Base-by-base conservation (phyloP, 768 basidiomycete species). In the Tricholoma matsutake region DNA sequence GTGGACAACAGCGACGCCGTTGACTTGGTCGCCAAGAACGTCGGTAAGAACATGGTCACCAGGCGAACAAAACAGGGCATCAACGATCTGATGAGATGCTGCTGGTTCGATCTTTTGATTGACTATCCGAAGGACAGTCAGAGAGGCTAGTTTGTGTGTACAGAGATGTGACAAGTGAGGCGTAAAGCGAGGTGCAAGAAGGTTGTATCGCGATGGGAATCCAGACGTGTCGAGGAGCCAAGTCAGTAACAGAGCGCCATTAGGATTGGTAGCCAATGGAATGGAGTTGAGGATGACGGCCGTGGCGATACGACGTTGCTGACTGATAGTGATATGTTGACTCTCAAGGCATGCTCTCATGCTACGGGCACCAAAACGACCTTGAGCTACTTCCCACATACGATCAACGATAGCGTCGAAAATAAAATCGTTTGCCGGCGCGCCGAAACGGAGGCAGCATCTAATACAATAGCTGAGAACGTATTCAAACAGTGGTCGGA, bases 331-430 rank as follows among this genome's bases (percentile, higher is more conserved):
- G 47, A 96, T 91, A 68, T 91, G 86, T 34, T 91, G 86, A 72
- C 88, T 95, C 74, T 98, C 97, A 18, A 98, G 82, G 72, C 96
- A 97, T 10, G 97, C 96, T 64, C 96, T 85, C 91, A 98, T 96
- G 71, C 95, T 96, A 54, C 97, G 89, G 51, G 97, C 97, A 57
- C 97, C 97, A 68, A 97, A 99, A 34, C 97, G 88, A 22, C 96
- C 96, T 77, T 98, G 96, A 0, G 95, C 96, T 57, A 99, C 83
- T 77, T 98, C 97, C 94, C 97, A 98, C 78, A 97, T 90, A 41
- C 97, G 92, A 73, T 98, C 96, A 51, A 92, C 89, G 81, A 98
- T 98, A 29, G 94, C 94, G 71, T 98, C 96, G 72, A 98, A 98
- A 61, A 98, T 91, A 73, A 98, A 98, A 65, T 96, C 94, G 59